Percentiles rank a stretch among this genome's conserved stretches.
These are phyloP conservation scores for Malbranchea cinnamomea DNA, from an alignment of 2,329 filamentous ascomycete species.

Conservation along the genomic window DNA sequence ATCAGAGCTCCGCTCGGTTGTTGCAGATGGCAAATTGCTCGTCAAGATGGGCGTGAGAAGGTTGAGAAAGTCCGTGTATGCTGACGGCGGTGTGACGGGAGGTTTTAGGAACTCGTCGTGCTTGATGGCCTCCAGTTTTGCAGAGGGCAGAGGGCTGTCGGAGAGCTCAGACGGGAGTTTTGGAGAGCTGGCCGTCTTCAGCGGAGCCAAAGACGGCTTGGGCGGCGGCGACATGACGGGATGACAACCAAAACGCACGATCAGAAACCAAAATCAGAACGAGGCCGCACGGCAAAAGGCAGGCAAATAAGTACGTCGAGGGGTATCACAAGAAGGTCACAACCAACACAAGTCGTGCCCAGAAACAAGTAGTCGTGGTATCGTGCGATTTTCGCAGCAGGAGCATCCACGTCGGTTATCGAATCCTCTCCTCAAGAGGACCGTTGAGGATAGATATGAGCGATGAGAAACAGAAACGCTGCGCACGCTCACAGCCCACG, in stretches of 20 bases:
- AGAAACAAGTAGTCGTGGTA: no score
- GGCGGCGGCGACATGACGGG: slow-evolving; percentile 6
- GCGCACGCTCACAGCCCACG: no score
- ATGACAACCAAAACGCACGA: not conserved
- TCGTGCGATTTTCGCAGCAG: no score
- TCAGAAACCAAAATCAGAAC: not conserved
- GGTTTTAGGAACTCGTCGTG: slow-evolving; percentile 55
- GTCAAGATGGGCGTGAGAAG: slow-evolving; percentile 56
- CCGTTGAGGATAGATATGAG: no score
- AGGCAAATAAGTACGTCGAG: no score
- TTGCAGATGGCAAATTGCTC: slow-evolving; percentile 49
- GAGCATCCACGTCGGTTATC: no score
- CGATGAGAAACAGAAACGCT: no score
- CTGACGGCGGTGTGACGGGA: slow-evolving; percentile 76
- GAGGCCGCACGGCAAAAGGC: not conserved
- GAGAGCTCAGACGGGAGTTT: slow-evolving; percentile 41
- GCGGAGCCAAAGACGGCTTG: slow-evolving; percentile 8
- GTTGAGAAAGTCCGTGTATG: slow-evolving; percentile 88
- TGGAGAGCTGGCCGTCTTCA: slow-evolving; percentile 28
- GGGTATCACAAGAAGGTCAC: no score
- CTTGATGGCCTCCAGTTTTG: slow-evolving; percentile 50
- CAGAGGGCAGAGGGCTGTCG: slow-evolving; percentile 34
- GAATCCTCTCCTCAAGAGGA: no score
- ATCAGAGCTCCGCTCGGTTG: slow-evolving; percentile 18
- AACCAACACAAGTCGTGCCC: no score